Base-by-base conservation (phyloP, 176 grass and related monocot species). In the Metroxylon sagu region DNA sequence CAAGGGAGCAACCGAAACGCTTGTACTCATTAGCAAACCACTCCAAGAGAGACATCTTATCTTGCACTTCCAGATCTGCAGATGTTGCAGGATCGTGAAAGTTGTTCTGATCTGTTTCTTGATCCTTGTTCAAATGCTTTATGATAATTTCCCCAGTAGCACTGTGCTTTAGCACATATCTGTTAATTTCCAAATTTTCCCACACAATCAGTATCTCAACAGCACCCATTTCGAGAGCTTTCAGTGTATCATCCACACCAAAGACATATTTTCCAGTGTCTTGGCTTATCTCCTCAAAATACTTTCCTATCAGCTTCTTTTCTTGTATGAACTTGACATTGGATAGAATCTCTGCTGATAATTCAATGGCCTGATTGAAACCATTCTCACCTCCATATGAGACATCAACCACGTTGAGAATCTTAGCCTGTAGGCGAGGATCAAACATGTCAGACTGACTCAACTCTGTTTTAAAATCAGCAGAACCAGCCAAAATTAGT, bases 221-320 rank as follows among this genome's bases (percentile, higher is more conserved):
- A 50, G 59, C 59, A 16, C 75, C 75, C 75, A 57, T 50, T 57
- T 65, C 74, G 4, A 79, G 77, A 14, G 69, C 59, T 29, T 63
- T 26, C 49, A 79, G 53, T 4, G 76, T 79, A 49, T 79, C 76
- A 29, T 79, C 62, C 19, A 66, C 76, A 67, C 76, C 62, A 7
- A 79, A 61, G 25, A 79, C 69, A 61, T 73, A 79, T 51, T 79
- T 79, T 16, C 77, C 77, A 2, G 69, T 73, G 76, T 79, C 76
- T 56, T 72, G 76, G 49, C 77, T 79, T 60, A 79, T 79, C 35
- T 79, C 77, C 63, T 79, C 77, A 26, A 79, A 79, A 57, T 79
- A 79, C 50, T 79, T 73, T 52, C 77, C 77, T 5, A 79, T 73
- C 23, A 67, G 30, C 69, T 62, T 66, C 69, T 79, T 72, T 27